Conservation (phyloP, 2,329 filamentous ascomycete genomes). For the Neonectria hederae region DNA sequence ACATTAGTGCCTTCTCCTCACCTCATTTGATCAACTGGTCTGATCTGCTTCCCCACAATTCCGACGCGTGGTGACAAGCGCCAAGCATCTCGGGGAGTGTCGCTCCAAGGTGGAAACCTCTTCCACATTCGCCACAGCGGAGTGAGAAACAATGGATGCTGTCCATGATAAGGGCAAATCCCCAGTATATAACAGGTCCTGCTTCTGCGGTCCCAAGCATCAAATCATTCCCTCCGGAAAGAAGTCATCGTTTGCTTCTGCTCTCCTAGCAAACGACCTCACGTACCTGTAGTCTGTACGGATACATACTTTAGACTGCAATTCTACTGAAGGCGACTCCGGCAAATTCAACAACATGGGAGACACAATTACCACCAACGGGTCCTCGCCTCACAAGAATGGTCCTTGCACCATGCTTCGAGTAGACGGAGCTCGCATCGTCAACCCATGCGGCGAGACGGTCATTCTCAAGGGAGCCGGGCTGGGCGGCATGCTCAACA, state of each 20-base stretch:
- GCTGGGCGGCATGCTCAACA: constrained; percentile 50
- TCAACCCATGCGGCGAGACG: constrained; percentile 54
- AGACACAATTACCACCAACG: background rate
- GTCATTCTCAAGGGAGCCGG: constrained; percentile 55
- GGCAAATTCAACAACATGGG: background rate
- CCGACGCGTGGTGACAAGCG: background rate
- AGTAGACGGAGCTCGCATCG: constrained; percentile 49
- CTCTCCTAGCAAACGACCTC: background rate
- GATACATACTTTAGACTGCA: background rate
- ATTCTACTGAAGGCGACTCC: background rate
- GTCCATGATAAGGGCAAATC: background rate
- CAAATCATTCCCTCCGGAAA: background rate
- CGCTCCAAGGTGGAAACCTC: background rate
- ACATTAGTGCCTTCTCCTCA: background rate
- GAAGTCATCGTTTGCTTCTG: background rate
- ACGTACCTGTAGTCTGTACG: background rate
- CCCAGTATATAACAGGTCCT: background rate
- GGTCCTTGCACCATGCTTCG: constrained; percentile 43
- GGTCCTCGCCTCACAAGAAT: background rate
- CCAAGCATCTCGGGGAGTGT: constrained; percentile 6
- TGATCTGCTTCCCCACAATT: background rate
- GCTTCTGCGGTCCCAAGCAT: background rate
- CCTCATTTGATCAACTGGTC: background rate
- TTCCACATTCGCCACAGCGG: background rate
- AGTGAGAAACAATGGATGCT: background rate